Conservation (phyloP, 257 asterid genomes). For the Eustoma russellianum region DNA sequence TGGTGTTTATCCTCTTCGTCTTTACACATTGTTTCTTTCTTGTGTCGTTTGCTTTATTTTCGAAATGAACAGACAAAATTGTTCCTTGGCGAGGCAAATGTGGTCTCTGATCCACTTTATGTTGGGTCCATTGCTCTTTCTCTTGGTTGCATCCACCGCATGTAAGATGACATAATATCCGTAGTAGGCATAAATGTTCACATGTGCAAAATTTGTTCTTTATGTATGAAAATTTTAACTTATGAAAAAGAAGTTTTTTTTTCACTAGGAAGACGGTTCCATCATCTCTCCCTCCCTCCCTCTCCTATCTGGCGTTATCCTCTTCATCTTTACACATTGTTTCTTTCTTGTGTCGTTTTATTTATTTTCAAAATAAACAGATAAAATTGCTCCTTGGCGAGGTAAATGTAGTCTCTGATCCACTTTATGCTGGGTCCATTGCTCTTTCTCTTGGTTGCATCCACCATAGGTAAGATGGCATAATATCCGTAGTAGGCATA, state of each 20-base stretch:
- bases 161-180: constrained; percentile 36
- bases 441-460: constrained; percentile 94
- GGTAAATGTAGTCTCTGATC: constrained; percentile 43
- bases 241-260: too few species aligned
- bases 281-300: too few species aligned
- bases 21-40: constrained; percentile 16
- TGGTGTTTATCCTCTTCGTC: constrained; percentile 8
- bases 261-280: too few species aligned
- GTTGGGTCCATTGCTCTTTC: constrained; percentile 90
- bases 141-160: constrained; percentile 94
- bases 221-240: too few species aligned
- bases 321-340: constrained; percentile 9
- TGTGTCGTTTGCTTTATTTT: constrained; percentile 19
- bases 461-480: constrained; percentile 74
- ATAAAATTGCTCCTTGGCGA: constrained; percentile 78
- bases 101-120: constrained; percentile 49
- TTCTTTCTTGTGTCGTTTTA: constrained; percentile 18
- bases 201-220: too few species aligned
- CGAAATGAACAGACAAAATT: constrained; percentile 62
- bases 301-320: constrained; percentile 9
- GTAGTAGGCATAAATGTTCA: too few species aligned
- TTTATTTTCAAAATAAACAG: constrained; percentile 39
- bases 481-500: too few species aligned
- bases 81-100: constrained; percentile 62
- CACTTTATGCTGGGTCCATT: constrained; percentile 77